Conservation (phyloP, 2,329 filamentous ascomycete genomes). For the Gliomastix tumulicola region DNA sequence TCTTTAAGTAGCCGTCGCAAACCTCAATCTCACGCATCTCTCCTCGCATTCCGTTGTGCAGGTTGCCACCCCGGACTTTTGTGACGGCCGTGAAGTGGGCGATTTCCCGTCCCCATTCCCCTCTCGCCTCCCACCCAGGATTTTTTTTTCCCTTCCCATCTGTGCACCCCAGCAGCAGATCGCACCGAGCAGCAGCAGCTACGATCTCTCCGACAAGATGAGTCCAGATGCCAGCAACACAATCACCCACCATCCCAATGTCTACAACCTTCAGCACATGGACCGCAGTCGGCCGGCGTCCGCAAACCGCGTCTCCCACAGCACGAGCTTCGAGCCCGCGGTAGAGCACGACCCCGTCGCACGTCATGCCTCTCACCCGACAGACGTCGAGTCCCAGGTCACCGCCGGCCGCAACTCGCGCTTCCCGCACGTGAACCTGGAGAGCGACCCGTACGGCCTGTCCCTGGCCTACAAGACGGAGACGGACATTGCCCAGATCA, state of each 20-base stretch:
- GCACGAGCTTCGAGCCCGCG: constrained; percentile 36
- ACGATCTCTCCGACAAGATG: constrained; percentile 19
- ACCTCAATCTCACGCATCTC: no score
- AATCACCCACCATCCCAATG: constrained; percentile 35
- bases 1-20: no score
- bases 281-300: constrained; percentile 11
- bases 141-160: no score
- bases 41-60: no score
- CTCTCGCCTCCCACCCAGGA: no score
- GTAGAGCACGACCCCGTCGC: constrained; percentile 27
- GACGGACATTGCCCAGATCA: constrained; percentile 69
- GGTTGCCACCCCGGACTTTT: no score
- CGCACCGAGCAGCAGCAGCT: neutral
- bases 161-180: neutral
- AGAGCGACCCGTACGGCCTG: constrained; percentile 77
- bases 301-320: constrained; percentile 15
- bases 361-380: constrained; percentile 28
- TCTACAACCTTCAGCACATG: constrained; percentile 31
- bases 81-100: no score
- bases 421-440: constrained; percentile 50
- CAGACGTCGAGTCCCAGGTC: constrained; percentile 43
- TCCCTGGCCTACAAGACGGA: constrained; percentile 70
- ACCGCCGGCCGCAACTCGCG: constrained; percentile 27
- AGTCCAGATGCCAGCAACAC: constrained; percentile 30
- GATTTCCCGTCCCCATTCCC: no score